Evolutionary conservation across 352 stramenopile genomes (phyloP).

Genomic region (Globisporangium emineosum): DNA sequence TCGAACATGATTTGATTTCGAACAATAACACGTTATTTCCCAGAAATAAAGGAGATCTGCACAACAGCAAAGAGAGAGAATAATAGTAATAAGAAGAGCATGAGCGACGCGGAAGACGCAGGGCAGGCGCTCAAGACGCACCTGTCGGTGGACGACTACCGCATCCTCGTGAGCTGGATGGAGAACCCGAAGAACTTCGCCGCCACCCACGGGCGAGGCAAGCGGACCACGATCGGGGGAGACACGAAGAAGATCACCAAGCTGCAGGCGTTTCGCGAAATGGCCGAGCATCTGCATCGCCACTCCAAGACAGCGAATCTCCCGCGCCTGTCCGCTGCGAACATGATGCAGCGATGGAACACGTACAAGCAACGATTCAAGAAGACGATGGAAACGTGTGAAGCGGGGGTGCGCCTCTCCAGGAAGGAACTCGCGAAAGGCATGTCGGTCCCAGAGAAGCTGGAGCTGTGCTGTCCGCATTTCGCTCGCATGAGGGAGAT

Average conservation of each 20-base stretch:
- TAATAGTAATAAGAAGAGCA: no score
- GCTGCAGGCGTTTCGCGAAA: not conserved
- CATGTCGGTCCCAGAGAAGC: slow-evolving; percentile 13
- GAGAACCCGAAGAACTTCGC: slow-evolving; percentile 18
- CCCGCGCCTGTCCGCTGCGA: not conserved
- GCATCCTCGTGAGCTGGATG: slow-evolving; percentile 23
- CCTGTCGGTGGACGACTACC: slow-evolving; percentile 12
- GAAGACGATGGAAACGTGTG: not conserved
- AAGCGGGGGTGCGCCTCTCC: slow-evolving; percentile 7
- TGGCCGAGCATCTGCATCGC: slow-evolving; percentile 4
- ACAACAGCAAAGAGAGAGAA: no score
- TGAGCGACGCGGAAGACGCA: not conserved
- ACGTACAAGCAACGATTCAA: slow-evolving; percentile 15
- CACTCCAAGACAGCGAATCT: slow-evolving; percentile 3
- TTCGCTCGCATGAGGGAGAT: slow-evolving; percentile 17
- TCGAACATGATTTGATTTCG: no score
- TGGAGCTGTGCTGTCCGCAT: slow-evolving; percentile 14
- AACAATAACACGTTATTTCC: not conserved
- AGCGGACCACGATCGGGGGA: slow-evolving; percentile 9
- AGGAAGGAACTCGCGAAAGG: slow-evolving; percentile 2
- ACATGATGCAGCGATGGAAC: slow-evolving; percentile 17
- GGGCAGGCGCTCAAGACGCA: slow-evolving; percentile 1
- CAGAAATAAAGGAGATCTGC: not conserved
- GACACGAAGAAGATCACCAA: slow-evolving; percentile 15
- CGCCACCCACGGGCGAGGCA: slow-evolving; percentile 8